Base-by-base conservation (phyloP, 1,284 basidiomycete species). In the Ustilago hordei region DNA sequence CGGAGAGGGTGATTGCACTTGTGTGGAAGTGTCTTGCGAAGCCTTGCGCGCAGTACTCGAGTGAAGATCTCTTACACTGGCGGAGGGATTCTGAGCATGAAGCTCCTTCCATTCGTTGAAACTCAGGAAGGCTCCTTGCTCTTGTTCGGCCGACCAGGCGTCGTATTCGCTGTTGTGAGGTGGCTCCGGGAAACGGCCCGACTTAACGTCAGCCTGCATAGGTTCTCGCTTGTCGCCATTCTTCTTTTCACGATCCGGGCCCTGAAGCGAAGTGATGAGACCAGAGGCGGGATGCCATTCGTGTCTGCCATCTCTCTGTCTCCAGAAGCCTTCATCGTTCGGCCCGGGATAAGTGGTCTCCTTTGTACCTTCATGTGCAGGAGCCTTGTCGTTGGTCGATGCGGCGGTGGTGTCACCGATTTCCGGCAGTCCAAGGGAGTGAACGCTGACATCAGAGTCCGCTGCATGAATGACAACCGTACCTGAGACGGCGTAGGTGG, bases 21-120 rank as follows among this genome's bases (percentile, higher is more conserved):
- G 43, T 8, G 39, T 17, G 2, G 23, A 19, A 5, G 4, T 19
- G 31, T 57, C 47, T 28, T 39, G 53, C 9, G 41, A 11, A 7
- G 35, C 41, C 6, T 50, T 52, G 36, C 35, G 58, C 15, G 41
- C 6, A 34, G 41, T 11, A 31, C 23, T 53, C 15, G 53, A 28
- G n/a, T 36, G 62, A 19, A 47, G n/a, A 28, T 35, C 11, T 12
- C 36, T 45, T 47, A 4, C 15, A 8, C 50, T 52, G 17, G 32
- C 57, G 3, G 58, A 31, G 11, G n/a, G 8, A 23, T 65, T 43
- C 17, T 60, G 60, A 39, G 58, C 65, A 45, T 64, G 58, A 4
- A 64, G 61, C 45, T 78, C 60, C 52, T 70, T 78, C 75, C 75
- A 78, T 31, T 78, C 71, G 19, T 66, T 74, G 53, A 78, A 78